Percentiles rank a stretch among this genome's conserved stretches.
Conservation (phyloP, 352 stramenopile genomes). For the Globisporangium camurandrum region DNA sequence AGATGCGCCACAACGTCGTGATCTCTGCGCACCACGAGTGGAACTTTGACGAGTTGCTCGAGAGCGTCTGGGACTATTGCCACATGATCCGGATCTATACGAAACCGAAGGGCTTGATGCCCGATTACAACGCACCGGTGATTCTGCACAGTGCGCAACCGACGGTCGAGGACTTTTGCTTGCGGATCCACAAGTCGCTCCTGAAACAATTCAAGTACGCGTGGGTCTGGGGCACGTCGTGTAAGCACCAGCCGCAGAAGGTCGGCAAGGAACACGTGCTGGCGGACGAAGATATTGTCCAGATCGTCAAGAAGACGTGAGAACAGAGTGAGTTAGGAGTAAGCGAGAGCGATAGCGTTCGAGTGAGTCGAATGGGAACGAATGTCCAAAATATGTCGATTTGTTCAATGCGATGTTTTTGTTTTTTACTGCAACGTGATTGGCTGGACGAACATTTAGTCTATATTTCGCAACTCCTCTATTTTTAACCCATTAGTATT, state of each 20-base stretch:
- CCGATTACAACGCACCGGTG: slow-evolving; percentile 96
- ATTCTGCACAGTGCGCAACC: slow-evolving; percentile 94
- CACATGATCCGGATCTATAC: slow-evolving; percentile 98
- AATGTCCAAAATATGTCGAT: no score
- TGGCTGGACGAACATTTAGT: no score
- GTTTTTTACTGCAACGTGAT: no score
- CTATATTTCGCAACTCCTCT: no score
- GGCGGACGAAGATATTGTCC: slow-evolving; percentile 98
- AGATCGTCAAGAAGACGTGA: slow-evolving; percentile 96
- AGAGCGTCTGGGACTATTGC: slow-evolving; percentile 97
- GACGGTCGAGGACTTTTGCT: slow-evolving; percentile 95
- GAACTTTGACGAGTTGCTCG: slow-evolving; percentile 97
- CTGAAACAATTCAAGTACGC: slow-evolving; percentile 91
- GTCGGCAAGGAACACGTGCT: slow-evolving; percentile 98
- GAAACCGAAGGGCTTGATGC: slow-evolving; percentile 93
- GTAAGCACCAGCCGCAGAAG: slow-evolving; percentile 98
- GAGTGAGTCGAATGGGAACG: no score
- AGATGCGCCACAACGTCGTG: slow-evolving; percentile 97
- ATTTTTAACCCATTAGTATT: no score
- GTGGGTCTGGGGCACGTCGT: slow-evolving; percentile 95
- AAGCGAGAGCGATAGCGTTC: no score
- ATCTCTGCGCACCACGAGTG: slow-evolving; percentile 96
- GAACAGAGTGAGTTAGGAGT: no score
- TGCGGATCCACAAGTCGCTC: slow-evolving; percentile 90
- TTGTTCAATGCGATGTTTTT: no score